Percentiles rank a stretch among this genome's conserved stretches.
These are phyloP conservation scores for Scedosporium apiospermum DNA, from an alignment of 2,329 filamentous ascomycete species.

Conservation along the genomic window DNA sequence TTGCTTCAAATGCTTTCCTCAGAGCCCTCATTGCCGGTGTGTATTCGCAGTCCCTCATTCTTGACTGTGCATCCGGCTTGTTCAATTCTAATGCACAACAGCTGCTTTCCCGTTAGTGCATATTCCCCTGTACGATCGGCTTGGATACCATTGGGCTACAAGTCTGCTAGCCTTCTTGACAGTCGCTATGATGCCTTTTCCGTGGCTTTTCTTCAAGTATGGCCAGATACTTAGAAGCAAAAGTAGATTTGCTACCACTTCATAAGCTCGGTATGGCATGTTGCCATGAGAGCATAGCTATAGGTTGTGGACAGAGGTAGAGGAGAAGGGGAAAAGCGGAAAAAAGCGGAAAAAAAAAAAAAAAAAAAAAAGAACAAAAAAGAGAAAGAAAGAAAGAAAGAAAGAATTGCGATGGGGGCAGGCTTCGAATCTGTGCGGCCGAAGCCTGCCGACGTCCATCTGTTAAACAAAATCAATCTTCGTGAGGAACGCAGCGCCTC, in stretches of 20 bases:
- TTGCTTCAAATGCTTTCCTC: constrained; percentile 76
- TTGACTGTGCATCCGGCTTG: neutral
- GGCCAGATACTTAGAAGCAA: constrained; percentile 45
- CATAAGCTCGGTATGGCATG: too few relatives aligned
- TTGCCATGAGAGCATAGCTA: too few relatives aligned
- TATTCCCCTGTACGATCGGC: constrained; percentile 57
- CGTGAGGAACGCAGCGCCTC: too few relatives aligned
- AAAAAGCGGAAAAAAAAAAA: too few relatives aligned
- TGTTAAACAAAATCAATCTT: too few relatives aligned
- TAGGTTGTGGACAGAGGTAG: too few relatives aligned
- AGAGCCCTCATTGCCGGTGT: constrained; percentile 64
- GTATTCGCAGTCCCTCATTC: constrained; percentile 14
- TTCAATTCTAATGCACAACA: constrained; percentile 14
- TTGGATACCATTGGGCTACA: constrained; percentile 65
- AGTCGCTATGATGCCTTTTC: constrained; percentile 52
- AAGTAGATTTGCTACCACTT: constrained; percentile 38
- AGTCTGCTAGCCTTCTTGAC: constrained; percentile 52
- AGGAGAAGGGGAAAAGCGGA: too few relatives aligned
- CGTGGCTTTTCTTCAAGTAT: constrained; percentile 51
- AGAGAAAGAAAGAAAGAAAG: too few relatives aligned
- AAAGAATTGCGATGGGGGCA: too few relatives aligned
- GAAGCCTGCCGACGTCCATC: too few relatives aligned
- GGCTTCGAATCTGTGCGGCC: too few relatives aligned
- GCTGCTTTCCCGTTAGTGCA: constrained; percentile 70
- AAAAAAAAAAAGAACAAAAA: too few relatives aligned